A percentile compares a stretch with the other conserved stretches of the same genome.
Evolutionary conservation across 1,284 basidiomycete genomes (phyloP).

Genomic region (Ganoderma sp.): DNA sequence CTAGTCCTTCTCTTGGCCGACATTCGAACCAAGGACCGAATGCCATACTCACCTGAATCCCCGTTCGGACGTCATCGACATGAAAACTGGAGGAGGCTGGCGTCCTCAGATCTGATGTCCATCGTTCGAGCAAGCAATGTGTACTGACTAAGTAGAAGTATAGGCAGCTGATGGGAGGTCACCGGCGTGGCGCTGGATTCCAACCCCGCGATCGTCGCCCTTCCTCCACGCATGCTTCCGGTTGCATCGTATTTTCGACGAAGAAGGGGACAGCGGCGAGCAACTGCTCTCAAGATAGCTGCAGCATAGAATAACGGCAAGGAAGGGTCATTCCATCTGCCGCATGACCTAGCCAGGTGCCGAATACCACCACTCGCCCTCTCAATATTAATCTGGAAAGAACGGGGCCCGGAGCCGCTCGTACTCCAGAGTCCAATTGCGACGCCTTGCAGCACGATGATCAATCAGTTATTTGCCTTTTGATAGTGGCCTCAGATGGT

Average conservation of each 20-base stretch:
- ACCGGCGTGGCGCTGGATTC: neutral
- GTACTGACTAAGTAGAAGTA: neutral
- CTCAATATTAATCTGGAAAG: neutral
- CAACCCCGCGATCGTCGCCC: neutral
- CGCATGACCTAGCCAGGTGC: neutral
- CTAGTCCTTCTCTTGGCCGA: neutral
- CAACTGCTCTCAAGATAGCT: conserved; percentile 16
- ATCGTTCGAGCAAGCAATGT: neutral
- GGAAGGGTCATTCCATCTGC: neutral
- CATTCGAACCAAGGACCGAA: neutral
- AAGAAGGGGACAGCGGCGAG: neutral
- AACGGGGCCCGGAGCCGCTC: neutral
- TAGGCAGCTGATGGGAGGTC: neutral
- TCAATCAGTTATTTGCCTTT: neutral
- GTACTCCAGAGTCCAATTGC: neutral
- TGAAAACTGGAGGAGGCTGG: neutral
- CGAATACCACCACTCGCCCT: neutral
- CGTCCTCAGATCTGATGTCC: neutral
- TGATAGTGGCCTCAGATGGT: neutral
- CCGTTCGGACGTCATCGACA: neutral
- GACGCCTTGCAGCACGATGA: neutral
- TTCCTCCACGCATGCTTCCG: neutral
- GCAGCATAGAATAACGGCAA: neutral
- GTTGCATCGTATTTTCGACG: neutral
- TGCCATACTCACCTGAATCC: neutral